These are phyloP conservation scores for Plantago lanceolata DNA, from an alignment of 305 asterid genomes.

Conservation along the genomic window DNA sequence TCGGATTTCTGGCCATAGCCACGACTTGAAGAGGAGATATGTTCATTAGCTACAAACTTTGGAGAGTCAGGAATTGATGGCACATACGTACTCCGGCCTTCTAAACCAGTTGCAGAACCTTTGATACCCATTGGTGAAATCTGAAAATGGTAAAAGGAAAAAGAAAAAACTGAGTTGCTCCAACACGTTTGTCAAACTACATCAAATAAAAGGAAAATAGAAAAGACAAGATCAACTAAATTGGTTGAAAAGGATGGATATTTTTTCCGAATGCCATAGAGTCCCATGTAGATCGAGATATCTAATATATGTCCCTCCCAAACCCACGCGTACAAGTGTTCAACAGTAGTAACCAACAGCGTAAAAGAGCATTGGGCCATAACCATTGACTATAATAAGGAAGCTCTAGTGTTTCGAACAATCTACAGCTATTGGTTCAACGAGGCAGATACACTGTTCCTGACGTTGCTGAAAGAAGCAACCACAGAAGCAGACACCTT, in stretches of 20 bases:
- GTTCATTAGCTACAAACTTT: slow-evolving; percentile 56
- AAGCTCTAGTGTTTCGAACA: background rate
- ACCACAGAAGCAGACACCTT: too few relatives aligned
- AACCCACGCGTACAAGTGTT: too few relatives aligned
- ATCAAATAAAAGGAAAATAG: slow-evolving; percentile 1
- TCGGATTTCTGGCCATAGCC: slow-evolving; percentile 72
- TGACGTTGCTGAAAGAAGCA: too few relatives aligned
- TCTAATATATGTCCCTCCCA: too few relatives aligned
- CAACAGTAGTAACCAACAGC: too few relatives aligned
- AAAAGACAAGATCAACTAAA: too few relatives aligned
- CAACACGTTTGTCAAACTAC: slow-evolving; percentile 7
- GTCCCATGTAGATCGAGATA: too few relatives aligned
- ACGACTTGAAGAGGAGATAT: slow-evolving; percentile 60
- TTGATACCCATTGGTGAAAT: slow-evolving; percentile 56
- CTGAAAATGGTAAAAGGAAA: slow-evolving; percentile 30
- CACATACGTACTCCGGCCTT: slow-evolving; percentile 65
- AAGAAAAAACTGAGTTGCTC: slow-evolving; percentile 10
- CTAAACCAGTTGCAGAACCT: slow-evolving; percentile 67
- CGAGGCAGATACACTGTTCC: too few relatives aligned
- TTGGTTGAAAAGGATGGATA: too few relatives aligned
- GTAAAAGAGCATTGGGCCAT: too few relatives aligned
- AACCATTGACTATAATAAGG: too few relatives aligned
- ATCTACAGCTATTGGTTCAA: slow-evolving; percentile 12
- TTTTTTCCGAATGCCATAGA: too few relatives aligned
- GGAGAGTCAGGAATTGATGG: slow-evolving; percentile 68